Base-by-base conservation (phyloP, 306 rosid genomes). In the Mimosa pudica region DNA sequence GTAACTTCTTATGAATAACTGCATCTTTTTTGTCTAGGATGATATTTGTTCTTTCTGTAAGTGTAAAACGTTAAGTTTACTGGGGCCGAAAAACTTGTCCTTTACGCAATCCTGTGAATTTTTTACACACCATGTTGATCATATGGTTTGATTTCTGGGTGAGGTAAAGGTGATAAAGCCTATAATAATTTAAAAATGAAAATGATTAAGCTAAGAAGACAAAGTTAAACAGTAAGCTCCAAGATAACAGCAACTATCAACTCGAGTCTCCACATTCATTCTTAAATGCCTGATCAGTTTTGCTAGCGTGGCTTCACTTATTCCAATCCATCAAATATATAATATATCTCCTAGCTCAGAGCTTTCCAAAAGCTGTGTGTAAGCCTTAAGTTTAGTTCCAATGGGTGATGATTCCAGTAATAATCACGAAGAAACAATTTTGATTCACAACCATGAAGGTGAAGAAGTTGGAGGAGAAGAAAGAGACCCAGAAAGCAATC, bases 401-500 rank as follows among this genome's bases (percentile, higher is more conserved):
- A 93, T 93, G 98, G 90, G 81, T 73, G 88, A 88, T 72, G 61
- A 87, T 38, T 79, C 84, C 7, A 69, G 70, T 38, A 54, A 62
- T 41, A 54, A 62, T 41, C 24, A 4, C 14, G 73, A 49, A 72
- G 89, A 86, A 71, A 75, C 80, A n/a, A 10, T 76, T 7, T 71
- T 70, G 41, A 85, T 75, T 18, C 35, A 48, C 51, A 60, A 35
- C 77, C 83, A 3, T 18, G 70, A 33, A 6, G 46, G 46, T 44
- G 70, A 64, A 11, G 71, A 7, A 17, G 20, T 2, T 13, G 49
- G 82, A 83, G 93, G 78, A 70, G 85, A 80, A 30, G 88, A 85
- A 33, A 88, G 88, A 86, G 93, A 91, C 75, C 89, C 88, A 67
- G 97, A 93, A 79, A 88, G 88, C 85, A 86, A 88, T 83, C 75